These are phyloP conservation scores for Evernia prunastri DNA, from an alignment of 495 filamentous ascomycete species.

Conservation along the genomic window DNA sequence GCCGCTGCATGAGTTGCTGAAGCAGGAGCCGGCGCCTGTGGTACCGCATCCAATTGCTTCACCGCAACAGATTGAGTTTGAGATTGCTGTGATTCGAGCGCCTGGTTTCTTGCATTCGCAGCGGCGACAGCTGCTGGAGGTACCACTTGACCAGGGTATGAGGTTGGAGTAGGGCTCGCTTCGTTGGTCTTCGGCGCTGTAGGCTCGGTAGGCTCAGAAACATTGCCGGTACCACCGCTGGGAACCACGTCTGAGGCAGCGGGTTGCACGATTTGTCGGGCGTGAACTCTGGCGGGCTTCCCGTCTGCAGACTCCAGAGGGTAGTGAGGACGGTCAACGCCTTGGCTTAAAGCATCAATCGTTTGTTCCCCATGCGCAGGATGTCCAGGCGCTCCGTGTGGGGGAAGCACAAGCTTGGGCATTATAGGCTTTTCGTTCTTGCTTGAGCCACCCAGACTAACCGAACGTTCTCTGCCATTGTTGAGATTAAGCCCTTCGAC, in stretches of 20 bases:
- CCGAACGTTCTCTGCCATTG: slow-evolving; percentile 14
- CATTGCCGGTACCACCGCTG: too few species aligned
- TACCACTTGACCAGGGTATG: slow-evolving; percentile 19
- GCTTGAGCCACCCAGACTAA: slow-evolving; percentile 9
- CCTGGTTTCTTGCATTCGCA: slow-evolving; percentile 19
- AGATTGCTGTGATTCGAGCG: slow-evolving; percentile 17
- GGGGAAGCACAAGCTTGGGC: slow-evolving; percentile 18
- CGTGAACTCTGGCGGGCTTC: neutral
- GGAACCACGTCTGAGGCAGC: neutral
- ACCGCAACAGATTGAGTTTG: slow-evolving; percentile 2
- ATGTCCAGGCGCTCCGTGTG: slow-evolving; percentile 10
- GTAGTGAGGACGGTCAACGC: slow-evolving; percentile 9
- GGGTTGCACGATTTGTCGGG: slow-evolving; percentile 2
- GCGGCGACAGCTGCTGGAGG: slow-evolving; percentile 21
- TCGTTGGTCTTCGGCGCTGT: neutral
- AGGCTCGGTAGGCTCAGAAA: too few species aligned
- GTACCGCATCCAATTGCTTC: slow-evolving; percentile 11
- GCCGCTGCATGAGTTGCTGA: slow-evolving; percentile 6
- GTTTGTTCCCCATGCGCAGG: slow-evolving; percentile 6
- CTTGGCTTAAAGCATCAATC: neutral
- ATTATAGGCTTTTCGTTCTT: slow-evolving; percentile 12
- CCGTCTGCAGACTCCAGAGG: slow-evolving; percentile 1
- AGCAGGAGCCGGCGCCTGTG: slow-evolving; percentile 12
- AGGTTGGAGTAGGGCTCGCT: neutral
- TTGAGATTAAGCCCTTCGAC: slow-evolving; percentile 8